Evolutionary conservation across 805 yeast species (phyloP), one percentile per base, ranked within the genome.

Genomic region (Teunomyces atbi): DNA sequence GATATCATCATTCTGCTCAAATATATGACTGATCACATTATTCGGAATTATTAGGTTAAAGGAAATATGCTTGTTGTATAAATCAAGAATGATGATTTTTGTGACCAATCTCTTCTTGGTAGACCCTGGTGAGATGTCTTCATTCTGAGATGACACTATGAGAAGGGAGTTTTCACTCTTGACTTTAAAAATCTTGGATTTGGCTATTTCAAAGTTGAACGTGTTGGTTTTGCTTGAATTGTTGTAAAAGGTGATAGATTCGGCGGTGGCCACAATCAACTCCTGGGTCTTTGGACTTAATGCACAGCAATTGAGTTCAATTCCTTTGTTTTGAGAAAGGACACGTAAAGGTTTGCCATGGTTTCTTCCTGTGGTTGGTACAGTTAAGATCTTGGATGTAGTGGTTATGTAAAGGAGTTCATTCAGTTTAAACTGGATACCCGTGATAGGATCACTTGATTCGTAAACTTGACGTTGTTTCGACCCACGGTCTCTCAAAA

Each of bases 401-500:
- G 97, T 86, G 1, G 92, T 74, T 15, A 88, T 85, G 60, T 79
- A 90, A 12, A 90, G 65, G 3, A 67, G 36, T 27, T 78, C 66
- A 1, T 78, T 74, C 12, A 74, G 74, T 43, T 74, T 74, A 53
- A 91, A 79, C 23, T 78, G 77, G 1, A 92, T 65, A 0, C 88
- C 85, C 0, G 98, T 92, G 15, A 94, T 77, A 1, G 97, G 96
- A 41, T 89, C 94, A 2, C 74, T 68, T 43, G 83, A 79, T 48
- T 85, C 88, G 59, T 83, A 88, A 1, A 91, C 82, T 0, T 85
- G 62, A 23, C 97, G 71, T 58, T 92, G 98, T 52, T 94, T 79
- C 7, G 96, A 82, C 0, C 98, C 98, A 48, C 96, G 71, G 59
- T 94, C 99, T 55, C 90, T 81, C 5, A 89, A 54, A 27, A 94